Evolutionary conservation across 2,329 filamentous ascomycete genomes (phyloP).

Genomic region (Claviceps sp.): DNA sequence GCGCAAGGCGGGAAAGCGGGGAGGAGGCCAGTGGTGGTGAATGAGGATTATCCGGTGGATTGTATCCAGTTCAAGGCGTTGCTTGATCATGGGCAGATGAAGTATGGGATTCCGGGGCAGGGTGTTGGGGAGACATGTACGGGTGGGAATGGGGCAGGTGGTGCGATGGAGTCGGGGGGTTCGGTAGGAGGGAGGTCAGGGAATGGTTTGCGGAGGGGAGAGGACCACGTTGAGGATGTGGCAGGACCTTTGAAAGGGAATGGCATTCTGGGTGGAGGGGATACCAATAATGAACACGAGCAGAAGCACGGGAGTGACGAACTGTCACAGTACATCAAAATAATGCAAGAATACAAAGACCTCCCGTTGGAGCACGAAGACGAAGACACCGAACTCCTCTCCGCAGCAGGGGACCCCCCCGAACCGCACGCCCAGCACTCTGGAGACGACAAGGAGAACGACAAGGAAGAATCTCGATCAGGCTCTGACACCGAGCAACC

Average conservation of each 20-base stretch:
- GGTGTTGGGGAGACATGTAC: constrained; percentile 11
- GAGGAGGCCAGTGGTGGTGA: constrained; percentile 37
- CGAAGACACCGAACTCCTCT: constrained; percentile 24
- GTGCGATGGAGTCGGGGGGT: background rate
- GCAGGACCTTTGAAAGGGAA: constrained; percentile 22
- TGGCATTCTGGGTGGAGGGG: constrained; percentile 17
- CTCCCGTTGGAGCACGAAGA: constrained; percentile 42
- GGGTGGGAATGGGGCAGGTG: background rate
- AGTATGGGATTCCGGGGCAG: constrained; percentile 45
- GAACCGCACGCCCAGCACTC: too few species aligned
- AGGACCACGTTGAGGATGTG: constrained; percentile 24
- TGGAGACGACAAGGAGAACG: background rate
- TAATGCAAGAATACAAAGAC: constrained; percentile 46
- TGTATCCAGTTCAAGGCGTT: constrained; percentile 47
- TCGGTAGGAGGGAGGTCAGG: background rate
- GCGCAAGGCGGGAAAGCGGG: background rate
- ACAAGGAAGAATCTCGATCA: background rate
- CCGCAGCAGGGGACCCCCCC: background rate
- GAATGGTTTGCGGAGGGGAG: too few species aligned
- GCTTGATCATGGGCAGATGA: constrained; percentile 42
- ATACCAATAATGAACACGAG: background rate
- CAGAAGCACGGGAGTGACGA: constrained; percentile 28
- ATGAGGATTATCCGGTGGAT: constrained; percentile 55
- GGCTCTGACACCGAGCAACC: background rate
- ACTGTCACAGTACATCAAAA: constrained; percentile 50